Base-by-base conservation (phyloP, 2,329 filamentous ascomycete species). In the Scortechinia acanthostroma region DNA sequence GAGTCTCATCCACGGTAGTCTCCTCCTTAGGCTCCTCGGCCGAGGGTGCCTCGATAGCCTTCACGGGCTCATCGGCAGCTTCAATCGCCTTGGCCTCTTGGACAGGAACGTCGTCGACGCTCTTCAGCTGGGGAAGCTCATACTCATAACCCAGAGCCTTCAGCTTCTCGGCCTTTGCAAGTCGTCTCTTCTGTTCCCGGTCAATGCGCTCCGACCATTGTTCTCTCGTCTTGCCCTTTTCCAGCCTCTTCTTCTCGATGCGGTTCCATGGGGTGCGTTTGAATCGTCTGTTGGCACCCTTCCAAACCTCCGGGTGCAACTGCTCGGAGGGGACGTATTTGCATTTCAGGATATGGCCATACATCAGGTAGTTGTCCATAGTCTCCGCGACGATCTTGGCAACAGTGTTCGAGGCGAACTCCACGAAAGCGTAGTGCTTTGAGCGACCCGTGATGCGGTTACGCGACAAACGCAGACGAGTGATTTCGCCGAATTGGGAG, bases 311-410 rank as follows among this genome's bases (percentile, higher is more conserved):
- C 42, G 73, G 68, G 52, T 83, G 78, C 25, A 86, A 65, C 52
- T 82, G 75, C 51, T 82, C 83, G 21, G 71, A 59, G 2, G 78
- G 73, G n/a, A 86, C 66, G 14, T 72, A 66, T 53, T 80, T 79
- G 61, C 83, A 84, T 60, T 86, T 84, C 50, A 88, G 64, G 47
- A 88, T 81, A 57, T 88, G 83, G n/a, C 80, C 78, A 60, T 86
- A 88, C 65, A 88, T 73, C 28, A 88, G 71, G 58, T 88, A 88
- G 60, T 86, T 87, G 64, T 88, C 72, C 84, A 88, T 88, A 4
- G 84, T 86, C 54, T 78, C 76, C 2, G 81, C 80, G 21, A 85
- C 83, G 50, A 88, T 84, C 51, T 80, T 76, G 10, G 83, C 83
- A 35, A 88, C 83, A 23, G 77, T 73, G 15, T 64, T 58, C 4